Conservation (phyloP, 106 monocot genomes). For the Allium cepa region DNA sequence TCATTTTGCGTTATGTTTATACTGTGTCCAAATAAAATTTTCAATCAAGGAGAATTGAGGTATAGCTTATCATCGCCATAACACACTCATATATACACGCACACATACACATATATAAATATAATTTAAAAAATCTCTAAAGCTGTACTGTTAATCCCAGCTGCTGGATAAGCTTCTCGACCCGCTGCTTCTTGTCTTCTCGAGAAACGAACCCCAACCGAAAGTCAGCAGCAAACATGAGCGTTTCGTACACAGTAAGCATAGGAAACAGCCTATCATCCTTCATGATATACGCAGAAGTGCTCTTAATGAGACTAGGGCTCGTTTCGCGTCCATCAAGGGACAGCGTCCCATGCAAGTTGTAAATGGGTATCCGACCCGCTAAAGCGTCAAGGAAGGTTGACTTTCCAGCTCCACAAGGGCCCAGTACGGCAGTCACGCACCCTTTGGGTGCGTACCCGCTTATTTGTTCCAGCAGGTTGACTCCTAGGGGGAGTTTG, state of each 20-base stretch:
- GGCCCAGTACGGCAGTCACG: slow-evolving; percentile 45
- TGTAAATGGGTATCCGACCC: slow-evolving; percentile 36
- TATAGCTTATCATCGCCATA: no score
- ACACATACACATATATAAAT: neutral
- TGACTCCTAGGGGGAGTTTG: slow-evolving; percentile 22
- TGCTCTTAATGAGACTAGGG: slow-evolving; percentile 31
- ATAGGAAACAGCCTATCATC: slow-evolving; percentile 49
- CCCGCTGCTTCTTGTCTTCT: slow-evolving; percentile 22
- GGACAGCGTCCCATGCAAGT: slow-evolving; percentile 25
- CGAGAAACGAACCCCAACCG: slow-evolving; percentile 25
- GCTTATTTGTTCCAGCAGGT: slow-evolving; percentile 36
- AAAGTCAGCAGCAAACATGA: slow-evolving; percentile 49
- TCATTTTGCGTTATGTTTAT: no score
- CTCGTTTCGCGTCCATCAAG: slow-evolving; percentile 38
- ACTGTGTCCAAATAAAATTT: no score
- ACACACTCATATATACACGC: no score
- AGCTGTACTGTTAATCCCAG: slow-evolving; percentile 24
- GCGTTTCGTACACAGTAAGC: slow-evolving; percentile 45
- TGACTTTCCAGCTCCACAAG: slow-evolving; percentile 40
- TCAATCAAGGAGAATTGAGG: no score
- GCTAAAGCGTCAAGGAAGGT: slow-evolving; percentile 39
- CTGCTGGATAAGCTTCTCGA: slow-evolving; percentile 36
- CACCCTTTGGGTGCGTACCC: slow-evolving; percentile 46
- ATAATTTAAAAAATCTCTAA: neutral
- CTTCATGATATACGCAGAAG: slow-evolving; percentile 48